Evolutionary conservation across 176 grass and related monocot species (phyloP).

Genomic region (Triticum dicoccoides): DNA sequence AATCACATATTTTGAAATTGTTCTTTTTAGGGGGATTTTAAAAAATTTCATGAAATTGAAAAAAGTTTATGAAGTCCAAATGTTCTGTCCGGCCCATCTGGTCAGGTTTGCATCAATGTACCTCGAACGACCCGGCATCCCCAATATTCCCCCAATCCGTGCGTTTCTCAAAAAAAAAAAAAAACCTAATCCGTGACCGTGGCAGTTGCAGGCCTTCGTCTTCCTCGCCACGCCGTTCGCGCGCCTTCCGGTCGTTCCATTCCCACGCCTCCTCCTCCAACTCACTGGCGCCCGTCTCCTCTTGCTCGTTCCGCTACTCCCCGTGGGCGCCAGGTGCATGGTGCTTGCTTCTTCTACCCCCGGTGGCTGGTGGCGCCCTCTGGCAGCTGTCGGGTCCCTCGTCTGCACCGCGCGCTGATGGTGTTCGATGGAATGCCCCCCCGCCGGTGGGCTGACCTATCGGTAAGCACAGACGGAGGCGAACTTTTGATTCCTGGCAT

Average conservation of each 20-base stretch:
- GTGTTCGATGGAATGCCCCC: conserved; percentile 30
- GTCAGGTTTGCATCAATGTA: too few relatives aligned
- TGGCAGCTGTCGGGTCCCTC: too few relatives aligned
- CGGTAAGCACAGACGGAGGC: neutral
- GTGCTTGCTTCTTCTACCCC: neutral
- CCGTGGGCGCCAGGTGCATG: neutral
- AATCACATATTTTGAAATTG: too few relatives aligned
- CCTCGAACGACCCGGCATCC: too few relatives aligned
- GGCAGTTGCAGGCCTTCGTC: neutral
- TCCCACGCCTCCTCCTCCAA: neutral
- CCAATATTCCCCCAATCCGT: neutral
- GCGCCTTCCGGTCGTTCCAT: neutral
- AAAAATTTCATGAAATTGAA: too few relatives aligned
- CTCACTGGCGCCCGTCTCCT: neutral
- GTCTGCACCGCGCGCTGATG: neutral
- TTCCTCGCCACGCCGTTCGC: neutral
- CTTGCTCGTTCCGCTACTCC: neutral
- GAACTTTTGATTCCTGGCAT: neutral
- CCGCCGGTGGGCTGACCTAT: neutral
- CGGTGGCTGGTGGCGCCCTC: neutral
- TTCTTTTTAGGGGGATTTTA: too few relatives aligned
- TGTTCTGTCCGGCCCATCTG: too few relatives aligned
- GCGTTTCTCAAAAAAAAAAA: neutral
- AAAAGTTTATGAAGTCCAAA: too few relatives aligned
- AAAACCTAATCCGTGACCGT: neutral